Percentiles rank a stretch among this genome's conserved stretches.
phyloP scores from a whole-genome alignment of 345 rosid species.

The Aquilaria yunnanensis region DNA sequence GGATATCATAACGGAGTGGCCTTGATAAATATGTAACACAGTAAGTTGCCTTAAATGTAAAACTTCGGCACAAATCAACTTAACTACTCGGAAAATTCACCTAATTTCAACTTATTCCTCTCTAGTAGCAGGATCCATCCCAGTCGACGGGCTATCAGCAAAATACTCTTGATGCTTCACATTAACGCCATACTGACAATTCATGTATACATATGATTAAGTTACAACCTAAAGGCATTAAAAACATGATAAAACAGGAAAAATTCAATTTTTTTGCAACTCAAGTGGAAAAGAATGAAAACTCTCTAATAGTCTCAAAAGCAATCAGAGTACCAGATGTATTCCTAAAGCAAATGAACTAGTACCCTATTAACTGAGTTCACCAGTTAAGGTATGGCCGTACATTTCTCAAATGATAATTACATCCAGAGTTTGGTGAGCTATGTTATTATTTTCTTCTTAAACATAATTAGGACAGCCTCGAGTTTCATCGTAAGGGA shows the following conservation, averaged over 20 bases:
- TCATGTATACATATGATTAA: constrained; percentile 8
- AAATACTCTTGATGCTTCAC: constrained; percentile 93
- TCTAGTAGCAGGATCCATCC: constrained; percentile 60
- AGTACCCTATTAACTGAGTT: too few relatives aligned
- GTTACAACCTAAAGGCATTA: neutral
- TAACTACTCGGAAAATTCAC: neutral
- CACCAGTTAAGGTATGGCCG: too few relatives aligned
- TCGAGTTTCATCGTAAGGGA: too few relatives aligned
- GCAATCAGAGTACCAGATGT: too few relatives aligned
- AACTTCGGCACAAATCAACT: neutral
- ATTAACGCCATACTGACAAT: constrained; percentile 72
- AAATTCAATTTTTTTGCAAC: neutral
- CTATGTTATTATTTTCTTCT: too few relatives aligned
- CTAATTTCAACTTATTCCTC: constrained; percentile 28
- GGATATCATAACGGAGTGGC: neutral
- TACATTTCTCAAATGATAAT: too few relatives aligned
- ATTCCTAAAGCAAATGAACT: too few relatives aligned
- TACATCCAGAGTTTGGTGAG: too few relatives aligned
- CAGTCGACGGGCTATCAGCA: constrained; percentile 71
- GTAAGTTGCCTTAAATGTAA: neutral
- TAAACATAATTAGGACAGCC: too few relatives aligned
- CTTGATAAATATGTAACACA: neutral
- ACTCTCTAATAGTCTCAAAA: too few relatives aligned
- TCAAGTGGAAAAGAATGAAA: neutral
- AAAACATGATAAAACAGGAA: neutral